Percentiles rank a stretch among this genome's conserved stretches.
Evolutionary conservation across 1,284 basidiomycete genomes (phyloP).

Genomic region (Ganoderma boninense): DNA sequence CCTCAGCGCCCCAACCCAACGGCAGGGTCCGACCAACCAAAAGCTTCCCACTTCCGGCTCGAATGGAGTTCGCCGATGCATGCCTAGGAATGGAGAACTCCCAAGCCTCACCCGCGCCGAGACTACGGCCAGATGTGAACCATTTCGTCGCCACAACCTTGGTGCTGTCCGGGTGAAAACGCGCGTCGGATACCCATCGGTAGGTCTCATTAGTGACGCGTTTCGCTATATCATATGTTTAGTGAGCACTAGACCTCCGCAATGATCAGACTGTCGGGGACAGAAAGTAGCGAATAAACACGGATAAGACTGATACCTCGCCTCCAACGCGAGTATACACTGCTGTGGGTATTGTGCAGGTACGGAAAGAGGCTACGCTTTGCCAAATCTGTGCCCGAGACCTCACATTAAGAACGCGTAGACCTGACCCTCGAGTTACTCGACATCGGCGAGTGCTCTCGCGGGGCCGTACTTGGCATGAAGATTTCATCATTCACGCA

Average conservation of each 20-base stretch:
- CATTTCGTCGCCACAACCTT: conserved; percentile 77
- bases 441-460: no score
- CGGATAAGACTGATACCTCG: not conserved
- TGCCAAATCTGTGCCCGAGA: no score
- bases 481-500: no score
- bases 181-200: conserved; percentile 70
- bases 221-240: conserved; percentile 48
- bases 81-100: conserved; percentile 58
- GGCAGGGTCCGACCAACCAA: conserved; percentile 66
- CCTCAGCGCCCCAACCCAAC: conserved; percentile 60
- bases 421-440: no score
- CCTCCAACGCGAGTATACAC: no score
- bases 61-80: conserved; percentile 41
- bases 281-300: not conserved
- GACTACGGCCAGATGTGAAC: conserved; percentile 68
- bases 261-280: no score
- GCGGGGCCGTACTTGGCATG: no score
- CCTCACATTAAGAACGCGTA: no score
- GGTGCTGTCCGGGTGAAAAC: conserved; percentile 70
- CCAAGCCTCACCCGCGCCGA: conserved; percentile 79
- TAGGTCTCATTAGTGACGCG: conserved; percentile 79
- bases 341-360: no score
- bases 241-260: conserved; percentile 6
- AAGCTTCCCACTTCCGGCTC: conserved; percentile 59
- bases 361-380: no score